phyloP scores from a whole-genome alignment of 345 rosid species.

The Ailanthus altissimus region DNA sequence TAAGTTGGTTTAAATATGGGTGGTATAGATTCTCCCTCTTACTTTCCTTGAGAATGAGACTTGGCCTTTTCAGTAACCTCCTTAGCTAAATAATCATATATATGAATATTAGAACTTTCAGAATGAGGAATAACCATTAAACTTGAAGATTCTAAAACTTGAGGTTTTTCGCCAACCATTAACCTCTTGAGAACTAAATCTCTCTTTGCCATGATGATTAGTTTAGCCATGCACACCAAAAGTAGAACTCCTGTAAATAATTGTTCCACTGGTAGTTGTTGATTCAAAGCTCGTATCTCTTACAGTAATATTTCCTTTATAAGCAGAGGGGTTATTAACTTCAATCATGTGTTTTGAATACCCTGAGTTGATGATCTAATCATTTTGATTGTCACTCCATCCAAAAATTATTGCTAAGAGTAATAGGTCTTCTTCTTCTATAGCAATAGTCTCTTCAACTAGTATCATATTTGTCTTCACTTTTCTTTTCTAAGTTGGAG shows the following conservation, averaged over 20 bases:
- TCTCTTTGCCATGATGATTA: slow-evolving; percentile 59
- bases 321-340: slow-evolving; percentile 31
- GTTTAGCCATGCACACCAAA: slow-evolving; percentile 55
- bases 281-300: slow-evolving; percentile 45
- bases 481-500: no score
- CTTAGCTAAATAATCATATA: slow-evolving; percentile 33
- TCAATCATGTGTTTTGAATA: slow-evolving; percentile 32
- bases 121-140: slow-evolving; percentile 32
- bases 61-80: slow-evolving; percentile 41
- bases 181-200: slow-evolving; percentile 48
- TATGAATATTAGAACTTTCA: slow-evolving; percentile 38
- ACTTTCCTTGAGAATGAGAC: slow-evolving; percentile 35
- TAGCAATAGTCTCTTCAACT: no score
- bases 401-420: no score
- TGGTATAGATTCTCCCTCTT: slow-evolving; percentile 43
- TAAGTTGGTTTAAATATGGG: slow-evolving; percentile 48
- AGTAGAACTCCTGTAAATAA: slow-evolving; percentile 60
- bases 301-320: slow-evolving; percentile 40
- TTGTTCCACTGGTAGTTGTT: slow-evolving; percentile 35
- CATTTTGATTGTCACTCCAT: no score
- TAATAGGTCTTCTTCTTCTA: no score
- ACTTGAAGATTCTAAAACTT: slow-evolving; percentile 36
- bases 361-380: no score
- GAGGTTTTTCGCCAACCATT: slow-evolving; percentile 58
- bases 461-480: no score